A percentile compares a stretch with the other conserved stretches of the same genome.
phyloP scores from a whole-genome alignment of 2,329 filamentous ascomycete genomes.

The Chaetomiaceae sp. region DNA sequence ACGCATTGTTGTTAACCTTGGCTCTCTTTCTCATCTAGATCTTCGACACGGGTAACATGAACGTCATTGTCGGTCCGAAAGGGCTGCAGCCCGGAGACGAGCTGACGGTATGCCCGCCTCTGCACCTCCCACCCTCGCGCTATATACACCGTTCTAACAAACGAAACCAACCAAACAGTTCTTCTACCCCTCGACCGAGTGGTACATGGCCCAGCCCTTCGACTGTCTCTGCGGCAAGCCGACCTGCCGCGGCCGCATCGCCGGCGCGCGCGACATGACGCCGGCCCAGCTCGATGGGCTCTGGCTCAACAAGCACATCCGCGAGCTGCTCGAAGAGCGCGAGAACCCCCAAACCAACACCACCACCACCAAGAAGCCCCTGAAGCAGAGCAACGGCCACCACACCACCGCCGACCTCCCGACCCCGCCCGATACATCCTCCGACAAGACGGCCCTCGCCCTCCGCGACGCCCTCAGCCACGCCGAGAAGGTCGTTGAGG shows the following conservation, averaged over 20 bases:
- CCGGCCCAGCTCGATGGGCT: slow-evolving; percentile 49
- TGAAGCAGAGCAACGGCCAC: slow-evolving; percentile 16
- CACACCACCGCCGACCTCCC: background rate
- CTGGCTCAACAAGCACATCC: slow-evolving; percentile 60
- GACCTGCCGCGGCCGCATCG: slow-evolving; percentile 57
- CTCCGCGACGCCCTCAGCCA: slow-evolving; percentile 41
- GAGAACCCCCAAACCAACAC: slow-evolving; percentile 14
- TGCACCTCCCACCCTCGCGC: slow-evolving; percentile 5
- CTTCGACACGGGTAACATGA: slow-evolving; percentile 54
- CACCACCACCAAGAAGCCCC: slow-evolving; percentile 8
- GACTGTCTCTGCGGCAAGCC: slow-evolving; percentile 56
- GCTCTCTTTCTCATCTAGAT: slow-evolving; percentile 43
- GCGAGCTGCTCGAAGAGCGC: slow-evolving; percentile 46
- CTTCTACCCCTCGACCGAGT: slow-evolving; percentile 73
- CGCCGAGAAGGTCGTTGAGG: slow-evolving; percentile 44
- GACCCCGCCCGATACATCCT: no score
- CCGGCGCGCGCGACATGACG: slow-evolving; percentile 58
- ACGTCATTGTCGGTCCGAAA: slow-evolving; percentile 53
- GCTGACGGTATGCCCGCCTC: slow-evolving; percentile 41
- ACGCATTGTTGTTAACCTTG: no score
- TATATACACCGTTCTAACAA: background rate
- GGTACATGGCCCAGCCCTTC: slow-evolving; percentile 69
- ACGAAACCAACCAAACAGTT: slow-evolving; percentile 39
- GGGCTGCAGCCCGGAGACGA: slow-evolving; percentile 54
- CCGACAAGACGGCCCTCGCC: slow-evolving; percentile 39